These are phyloP conservation scores for Orbilia brochopaga DNA, from an alignment of 2,329 filamentous ascomycete genomes.

Conservation along the genomic window DNA sequence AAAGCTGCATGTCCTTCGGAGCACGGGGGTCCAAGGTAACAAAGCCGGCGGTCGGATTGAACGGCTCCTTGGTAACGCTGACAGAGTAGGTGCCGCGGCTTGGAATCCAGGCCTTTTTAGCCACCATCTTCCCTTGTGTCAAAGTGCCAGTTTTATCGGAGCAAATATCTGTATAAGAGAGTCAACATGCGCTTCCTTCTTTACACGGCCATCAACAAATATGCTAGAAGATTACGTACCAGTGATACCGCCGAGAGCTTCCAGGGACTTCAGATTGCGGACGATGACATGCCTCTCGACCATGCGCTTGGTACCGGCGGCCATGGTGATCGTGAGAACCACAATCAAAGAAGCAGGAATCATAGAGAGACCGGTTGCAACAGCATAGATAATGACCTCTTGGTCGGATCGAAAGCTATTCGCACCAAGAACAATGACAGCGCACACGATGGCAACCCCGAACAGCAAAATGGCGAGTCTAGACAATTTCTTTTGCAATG, in stretches of 20 bases:
- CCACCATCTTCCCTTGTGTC: constrained; percentile 70
- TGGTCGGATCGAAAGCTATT: constrained; percentile 65
- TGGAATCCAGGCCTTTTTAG: constrained; percentile 67
- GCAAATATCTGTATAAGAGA: constrained; percentile 59
- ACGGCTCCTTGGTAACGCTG: constrained; percentile 64
- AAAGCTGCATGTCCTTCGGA: constrained; percentile 55
- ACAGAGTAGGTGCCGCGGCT: constrained; percentile 66
- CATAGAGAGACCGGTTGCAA: constrained; percentile 67
- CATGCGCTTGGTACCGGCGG: constrained; percentile 67
- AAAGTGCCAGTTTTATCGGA: constrained; percentile 67
- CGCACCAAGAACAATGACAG: constrained; percentile 71
- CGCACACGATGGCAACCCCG: constrained; percentile 68
- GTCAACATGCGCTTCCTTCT: background rate
- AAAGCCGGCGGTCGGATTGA: constrained; percentile 65
- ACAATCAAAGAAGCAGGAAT: constrained; percentile 70
- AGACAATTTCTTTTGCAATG: constrained; percentile 72
- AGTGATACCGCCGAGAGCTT: constrained; percentile 69
- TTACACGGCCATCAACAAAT: too few species aligned
- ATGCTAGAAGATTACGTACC: constrained; percentile 7
- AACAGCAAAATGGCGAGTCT: constrained; percentile 72
- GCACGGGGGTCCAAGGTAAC: constrained; percentile 59
- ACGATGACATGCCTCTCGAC: constrained; percentile 66
- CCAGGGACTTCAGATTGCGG: constrained; percentile 65
- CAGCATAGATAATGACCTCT: constrained; percentile 71
- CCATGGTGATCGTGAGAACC: constrained; percentile 72